Evolutionary conservation across 176 grass and related monocot genomes (phyloP).

Genomic region (Eragrostis curvula): DNA sequence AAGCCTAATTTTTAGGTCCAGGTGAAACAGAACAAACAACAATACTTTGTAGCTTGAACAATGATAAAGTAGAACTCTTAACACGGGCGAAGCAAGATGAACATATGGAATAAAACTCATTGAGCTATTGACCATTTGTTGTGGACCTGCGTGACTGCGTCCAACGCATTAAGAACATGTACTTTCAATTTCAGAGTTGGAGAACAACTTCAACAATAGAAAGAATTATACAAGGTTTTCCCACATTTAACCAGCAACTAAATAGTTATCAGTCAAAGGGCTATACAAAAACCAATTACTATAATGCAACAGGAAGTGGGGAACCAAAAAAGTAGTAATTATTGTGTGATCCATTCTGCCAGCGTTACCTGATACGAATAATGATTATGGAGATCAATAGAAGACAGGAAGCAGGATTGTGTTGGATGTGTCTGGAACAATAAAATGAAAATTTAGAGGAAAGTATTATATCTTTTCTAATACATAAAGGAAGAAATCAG

Average conservation of each 20-base stretch:
- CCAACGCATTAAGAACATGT: conserved; percentile 19
- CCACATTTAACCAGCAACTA: not conserved
- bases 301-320: not conserved
- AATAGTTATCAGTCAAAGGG: conserved; percentile 29
- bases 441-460: conserved; percentile 34
- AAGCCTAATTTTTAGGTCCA: conserved; percentile 18
- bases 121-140: conserved; percentile 15
- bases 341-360: conserved; percentile 34
- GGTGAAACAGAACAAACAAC: conserved; percentile 16
- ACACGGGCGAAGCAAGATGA: conserved; percentile 20
- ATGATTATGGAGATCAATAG: conserved; percentile 99
- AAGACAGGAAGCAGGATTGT: conserved; percentile 98
- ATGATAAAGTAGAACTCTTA: not conserved
- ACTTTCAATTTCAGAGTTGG: conserved; percentile 29
- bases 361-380: conserved; percentile 96
- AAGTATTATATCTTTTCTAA: conserved; percentile 1
- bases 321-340: conserved; percentile 22
- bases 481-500: conserved; percentile 1
- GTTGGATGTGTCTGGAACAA: conserved; percentile 90
- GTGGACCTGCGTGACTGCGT: not conserved
- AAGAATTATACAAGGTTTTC: conserved; percentile 5
- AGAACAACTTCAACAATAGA: conserved; percentile 13
- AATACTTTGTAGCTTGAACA: not conserved
- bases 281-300: conserved; percentile 11
- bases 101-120: conserved; percentile 14